Evolutionary conservation across 805 yeast genomes (phyloP).

Genomic region (Wickerhamiella hasegawae): DNA sequence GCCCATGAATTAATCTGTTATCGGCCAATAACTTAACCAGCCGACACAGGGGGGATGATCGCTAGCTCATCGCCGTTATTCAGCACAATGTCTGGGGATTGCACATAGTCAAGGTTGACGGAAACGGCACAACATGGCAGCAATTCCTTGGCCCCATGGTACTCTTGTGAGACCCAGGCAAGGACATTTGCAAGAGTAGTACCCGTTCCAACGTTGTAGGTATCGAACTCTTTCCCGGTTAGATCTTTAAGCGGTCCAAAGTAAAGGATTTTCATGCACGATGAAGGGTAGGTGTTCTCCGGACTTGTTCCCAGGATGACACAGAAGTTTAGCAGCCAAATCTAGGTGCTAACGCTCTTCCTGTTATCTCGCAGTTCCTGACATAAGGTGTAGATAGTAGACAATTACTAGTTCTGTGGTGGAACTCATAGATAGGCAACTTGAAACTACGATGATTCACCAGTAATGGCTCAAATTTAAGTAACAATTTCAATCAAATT

Average conservation of each 20-base stretch:
- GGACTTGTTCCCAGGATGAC: no score
- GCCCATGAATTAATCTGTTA: no score
- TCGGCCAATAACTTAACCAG: conserved; percentile 15
- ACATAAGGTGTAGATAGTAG: no score
- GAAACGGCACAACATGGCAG: conserved; percentile 14
- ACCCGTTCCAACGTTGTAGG: not conserved
- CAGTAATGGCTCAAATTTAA: no score
- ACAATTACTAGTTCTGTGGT: no score
- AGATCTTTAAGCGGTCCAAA: conserved; percentile 17
- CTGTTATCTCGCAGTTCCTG: no score
- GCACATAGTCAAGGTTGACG: conserved; percentile 15
- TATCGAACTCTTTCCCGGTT: conserved; percentile 5
- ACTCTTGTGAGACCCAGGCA: conserved; percentile 4
- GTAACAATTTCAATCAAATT: no score
- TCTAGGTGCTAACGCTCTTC: no score
- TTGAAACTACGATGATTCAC: no score
- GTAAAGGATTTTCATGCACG: conserved; percentile 12
- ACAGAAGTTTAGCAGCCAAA: no score
- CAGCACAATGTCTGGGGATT: conserved; percentile 4
- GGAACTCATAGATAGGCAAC: no score
- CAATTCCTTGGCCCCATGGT: conserved; percentile 9
- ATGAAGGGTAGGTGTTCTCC: no score
- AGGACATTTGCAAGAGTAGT: conserved; percentile 3
- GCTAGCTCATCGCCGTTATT: conserved; percentile 14
- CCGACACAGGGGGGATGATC: conserved; percentile 19